Conservation (phyloP, 2,329 filamentous ascomycete genomes). For the Fusarium sp. region DNA sequence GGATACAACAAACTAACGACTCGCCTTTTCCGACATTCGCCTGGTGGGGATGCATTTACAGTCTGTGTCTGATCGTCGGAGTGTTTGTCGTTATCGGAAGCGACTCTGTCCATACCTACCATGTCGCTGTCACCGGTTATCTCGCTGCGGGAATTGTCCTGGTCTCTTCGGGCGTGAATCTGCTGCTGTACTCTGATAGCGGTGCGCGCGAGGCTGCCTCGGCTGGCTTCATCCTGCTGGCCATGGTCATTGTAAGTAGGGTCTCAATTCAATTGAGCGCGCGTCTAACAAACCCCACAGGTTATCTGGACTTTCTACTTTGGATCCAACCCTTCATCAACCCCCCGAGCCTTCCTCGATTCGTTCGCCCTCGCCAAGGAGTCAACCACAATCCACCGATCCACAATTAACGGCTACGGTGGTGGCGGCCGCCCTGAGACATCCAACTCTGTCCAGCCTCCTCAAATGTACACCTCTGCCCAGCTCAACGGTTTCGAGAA, state of each 20-base stretch:
- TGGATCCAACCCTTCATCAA: constrained; percentile 87
- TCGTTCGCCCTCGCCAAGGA: constrained; percentile 96
- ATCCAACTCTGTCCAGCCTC: constrained; percentile 79
- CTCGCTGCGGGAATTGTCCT: constrained; percentile 85
- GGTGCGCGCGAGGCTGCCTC: constrained; percentile 85
- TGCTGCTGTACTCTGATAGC: constrained; percentile 80
- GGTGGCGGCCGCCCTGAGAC: constrained; percentile 83
- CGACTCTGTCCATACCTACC: constrained; percentile 86
- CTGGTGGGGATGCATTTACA: constrained; percentile 92
- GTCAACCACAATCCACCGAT: constrained; percentile 71
- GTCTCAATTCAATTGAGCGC: background rate
- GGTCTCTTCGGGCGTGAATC: constrained; percentile 86
- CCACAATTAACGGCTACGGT: constrained; percentile 79
- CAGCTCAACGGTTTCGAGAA: constrained; percentile 97
- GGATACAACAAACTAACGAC: constrained; percentile 57
- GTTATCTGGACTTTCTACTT: constrained; percentile 99
- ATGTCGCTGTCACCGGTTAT: constrained; percentile 91
- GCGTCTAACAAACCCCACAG: constrained; percentile 56
- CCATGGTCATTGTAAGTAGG: constrained; percentile 85
- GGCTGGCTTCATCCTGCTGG: constrained; percentile 92
- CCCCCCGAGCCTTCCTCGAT: constrained; percentile 90
- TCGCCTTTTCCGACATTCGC: constrained; percentile 81
- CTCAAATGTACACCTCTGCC: constrained; percentile 97
- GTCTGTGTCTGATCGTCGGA: constrained; percentile 83
- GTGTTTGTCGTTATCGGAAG: constrained; percentile 86